Evolutionary conservation across 1,139 yeast species (phyloP).

Genomic region (Zygotorulaspora mrakii): DNA sequence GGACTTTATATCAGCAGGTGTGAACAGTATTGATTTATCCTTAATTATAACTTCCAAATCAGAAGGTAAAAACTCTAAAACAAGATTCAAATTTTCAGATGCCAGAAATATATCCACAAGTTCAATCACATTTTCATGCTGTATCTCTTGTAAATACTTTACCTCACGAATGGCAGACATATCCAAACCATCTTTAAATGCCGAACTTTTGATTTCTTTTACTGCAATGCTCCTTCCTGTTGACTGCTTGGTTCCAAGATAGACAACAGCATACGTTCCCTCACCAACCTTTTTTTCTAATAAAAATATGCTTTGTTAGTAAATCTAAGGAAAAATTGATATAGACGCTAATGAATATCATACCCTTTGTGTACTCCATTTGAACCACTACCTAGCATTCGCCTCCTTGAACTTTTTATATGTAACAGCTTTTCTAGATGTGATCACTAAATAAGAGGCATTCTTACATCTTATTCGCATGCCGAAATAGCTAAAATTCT

Average conservation of each 20-base stretch:
- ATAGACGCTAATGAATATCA: too few relatives aligned
- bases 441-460: too few relatives aligned
- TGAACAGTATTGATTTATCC: slow-evolving; percentile 70
- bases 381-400: slow-evolving; percentile 1
- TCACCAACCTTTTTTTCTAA: slow-evolving; percentile 87
- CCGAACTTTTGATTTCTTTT: slow-evolving; percentile 91
- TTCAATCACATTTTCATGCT: slow-evolving; percentile 81
- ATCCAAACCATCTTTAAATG: slow-evolving; percentile 92
- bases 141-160: slow-evolving; percentile 82
- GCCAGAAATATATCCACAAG: slow-evolving; percentile 81
- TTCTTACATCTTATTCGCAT: background rate
- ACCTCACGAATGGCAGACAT: slow-evolving; percentile 97
- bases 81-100: slow-evolving; percentile 69
- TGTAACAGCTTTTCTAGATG: background rate
- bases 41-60: slow-evolving; percentile 88
- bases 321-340: too few relatives aligned
- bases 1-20: slow-evolving; percentile 83
- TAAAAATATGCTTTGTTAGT: slow-evolving; percentile 7
- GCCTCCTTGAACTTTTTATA: too few relatives aligned
- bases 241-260: slow-evolving; percentile 62
- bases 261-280: slow-evolving; percentile 98
- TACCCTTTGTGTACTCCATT: slow-evolving; percentile 17
- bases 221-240: slow-evolving; percentile 69
- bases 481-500: background rate
- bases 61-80: slow-evolving; percentile 84